phyloP scores from a whole-genome alignment of 2,329 filamentous ascomycete genomes.

The Claviceps digitariae region DNA sequence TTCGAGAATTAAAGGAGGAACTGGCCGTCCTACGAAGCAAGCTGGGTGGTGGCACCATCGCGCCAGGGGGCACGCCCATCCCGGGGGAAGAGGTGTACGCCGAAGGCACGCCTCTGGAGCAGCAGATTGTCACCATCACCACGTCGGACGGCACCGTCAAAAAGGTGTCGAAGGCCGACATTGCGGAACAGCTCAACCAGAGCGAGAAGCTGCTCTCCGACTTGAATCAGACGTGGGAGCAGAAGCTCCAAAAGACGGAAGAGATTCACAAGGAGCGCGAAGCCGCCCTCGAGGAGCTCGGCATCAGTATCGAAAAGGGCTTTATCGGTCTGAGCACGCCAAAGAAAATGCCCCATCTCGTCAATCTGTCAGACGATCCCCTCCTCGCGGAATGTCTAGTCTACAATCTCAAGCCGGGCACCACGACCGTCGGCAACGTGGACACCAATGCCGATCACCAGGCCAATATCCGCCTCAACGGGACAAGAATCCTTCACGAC shows the following conservation, averaged over 20 bases:
- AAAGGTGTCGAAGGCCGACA: conserved; percentile 96
- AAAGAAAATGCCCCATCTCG: conserved; percentile 98
- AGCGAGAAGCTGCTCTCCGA: conserved; percentile 94
- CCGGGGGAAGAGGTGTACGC: conserved; percentile 74
- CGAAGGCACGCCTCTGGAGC: conserved; percentile 79
- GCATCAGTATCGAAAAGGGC: conserved; percentile 97
- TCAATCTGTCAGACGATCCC: conserved; percentile 92
- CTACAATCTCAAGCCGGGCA: conserved; percentile 94
- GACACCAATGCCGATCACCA: conserved; percentile 63
- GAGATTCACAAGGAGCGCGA: conserved; percentile 96
- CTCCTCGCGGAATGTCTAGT: conserved; percentile 90
- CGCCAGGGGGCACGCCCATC: conserved; percentile 33
- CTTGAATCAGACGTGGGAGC: conserved; percentile 96
- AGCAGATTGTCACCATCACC: conserved; percentile 93
- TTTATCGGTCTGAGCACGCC: conserved; percentile 91
- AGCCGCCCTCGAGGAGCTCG: conserved; percentile 84
- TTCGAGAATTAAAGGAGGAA: conserved; percentile 93
- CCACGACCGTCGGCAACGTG: conserved; percentile 86
- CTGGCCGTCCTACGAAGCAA: conserved; percentile 76
- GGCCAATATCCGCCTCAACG: conserved; percentile 86
- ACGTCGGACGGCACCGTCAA: conserved; percentile 74
- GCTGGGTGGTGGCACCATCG: conserved; percentile 44
- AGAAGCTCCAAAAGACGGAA: conserved; percentile 90
- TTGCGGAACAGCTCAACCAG: conserved; percentile 89
- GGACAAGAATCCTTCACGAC: conserved; percentile 79